These are phyloP conservation scores for Euphrasia confusa DNA, from an alignment of 257 asterid genomes.

Conservation along the genomic window DNA sequence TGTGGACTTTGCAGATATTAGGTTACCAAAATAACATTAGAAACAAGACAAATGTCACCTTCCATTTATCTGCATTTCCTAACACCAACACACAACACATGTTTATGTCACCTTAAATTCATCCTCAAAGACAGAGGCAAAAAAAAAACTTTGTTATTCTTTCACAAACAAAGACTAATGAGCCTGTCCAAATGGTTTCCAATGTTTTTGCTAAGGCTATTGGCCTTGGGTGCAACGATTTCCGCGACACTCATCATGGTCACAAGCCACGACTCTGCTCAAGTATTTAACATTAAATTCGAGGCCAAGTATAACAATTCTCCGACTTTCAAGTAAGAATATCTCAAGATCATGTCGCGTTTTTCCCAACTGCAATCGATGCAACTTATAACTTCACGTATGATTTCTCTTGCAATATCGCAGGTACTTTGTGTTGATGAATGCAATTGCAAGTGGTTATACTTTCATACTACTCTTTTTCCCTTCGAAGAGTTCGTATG, in stretches of 20 bases:
- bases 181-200: conserved; percentile 42
- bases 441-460: conserved; percentile 62
- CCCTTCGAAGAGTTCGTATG: conserved; percentile 40
- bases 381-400: not conserved
- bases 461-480: conserved; percentile 50
- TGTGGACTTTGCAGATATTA: conserved; percentile 26
- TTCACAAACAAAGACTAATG: conserved; percentile 27
- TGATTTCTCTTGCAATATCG: not conserved
- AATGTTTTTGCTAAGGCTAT: conserved; percentile 51
- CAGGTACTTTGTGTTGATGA: conserved; percentile 67
- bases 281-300: conserved; percentile 54
- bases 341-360: not conserved
- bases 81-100: conserved; percentile 19
- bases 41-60: conserved; percentile 23
- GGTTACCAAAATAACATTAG: conserved; percentile 58
- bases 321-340: conserved; percentile 56
- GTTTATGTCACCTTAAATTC: not conserved
- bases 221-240: conserved; percentile 61
- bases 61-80: conserved; percentile 59
- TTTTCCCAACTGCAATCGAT: not conserved
- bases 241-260: conserved; percentile 54
- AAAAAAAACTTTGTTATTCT: too few species aligned
- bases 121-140: not conserved
- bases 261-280: conserved; percentile 61
- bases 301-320: conserved; percentile 68